phyloP scores from a whole-genome alignment of 495 filamentous ascomycete genomes.

The Pyrenopolyporus hunteri region DNA sequence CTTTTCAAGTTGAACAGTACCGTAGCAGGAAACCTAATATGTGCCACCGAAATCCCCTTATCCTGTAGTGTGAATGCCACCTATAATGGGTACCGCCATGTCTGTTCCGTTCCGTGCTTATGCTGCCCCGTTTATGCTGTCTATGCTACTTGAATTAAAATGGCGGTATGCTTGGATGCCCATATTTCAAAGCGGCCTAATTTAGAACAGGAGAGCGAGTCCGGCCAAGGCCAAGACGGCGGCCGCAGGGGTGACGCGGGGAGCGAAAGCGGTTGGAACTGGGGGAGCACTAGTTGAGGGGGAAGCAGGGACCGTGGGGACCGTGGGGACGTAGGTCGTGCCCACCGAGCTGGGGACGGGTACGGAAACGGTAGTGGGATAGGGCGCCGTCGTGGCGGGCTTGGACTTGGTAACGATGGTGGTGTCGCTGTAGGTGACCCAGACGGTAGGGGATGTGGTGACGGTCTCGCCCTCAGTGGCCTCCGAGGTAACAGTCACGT shows the following conservation, averaged over 20 bases:
- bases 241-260: slow-evolving; percentile 37
- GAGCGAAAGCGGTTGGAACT: slow-evolving; percentile 41
- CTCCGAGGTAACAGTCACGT: slow-evolving; percentile 44
- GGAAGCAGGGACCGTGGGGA: not conserved
- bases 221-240: slow-evolving; percentile 48
- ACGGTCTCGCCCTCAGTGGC: slow-evolving; percentile 40
- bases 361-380: slow-evolving; percentile 40
- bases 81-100: slow-evolving; percentile 1
- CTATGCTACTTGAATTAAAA: not conserved
- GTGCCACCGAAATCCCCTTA: not conserved
- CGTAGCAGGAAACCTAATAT: not conserved
- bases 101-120: slow-evolving; percentile 2
- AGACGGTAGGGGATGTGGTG: slow-evolving; percentile 38
- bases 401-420: slow-evolving; percentile 34
- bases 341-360: slow-evolving; percentile 12
- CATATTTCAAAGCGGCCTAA: slow-evolving; percentile 16
- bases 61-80: slow-evolving; percentile 12
- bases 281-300: slow-evolving; percentile 9
- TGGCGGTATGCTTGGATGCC: not conserved
- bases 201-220: slow-evolving; percentile 46
- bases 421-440: slow-evolving; percentile 41
- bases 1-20: not conserved
- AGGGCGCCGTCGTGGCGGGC: slow-evolving; percentile 29
- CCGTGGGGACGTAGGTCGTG: slow-evolving; percentile 27
- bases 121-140: not conserved